Evolutionary conservation across 768 basidiomycete genomes (phyloP), one percentile per base, ranked within the genome.

Genomic region (Lactifluus echinatus): DNA sequence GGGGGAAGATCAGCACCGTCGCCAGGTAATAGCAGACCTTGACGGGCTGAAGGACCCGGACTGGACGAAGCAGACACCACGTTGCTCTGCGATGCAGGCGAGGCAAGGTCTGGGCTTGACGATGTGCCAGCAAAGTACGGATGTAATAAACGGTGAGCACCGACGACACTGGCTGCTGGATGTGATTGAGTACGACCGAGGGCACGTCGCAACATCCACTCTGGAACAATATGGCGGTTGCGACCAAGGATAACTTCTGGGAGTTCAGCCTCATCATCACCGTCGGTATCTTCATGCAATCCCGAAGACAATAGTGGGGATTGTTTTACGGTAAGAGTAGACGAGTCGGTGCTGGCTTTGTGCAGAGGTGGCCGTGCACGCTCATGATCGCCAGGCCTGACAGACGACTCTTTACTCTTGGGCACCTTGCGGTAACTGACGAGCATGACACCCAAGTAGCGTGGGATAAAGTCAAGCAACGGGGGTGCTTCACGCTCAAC

Each of bases 401-500:
- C 37, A 3, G 60, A 58, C 1, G 62, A 48, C 19, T 57, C 56
- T 26, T 66, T 53, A 47, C 64, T 61, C 43, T 57, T 63, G 15
- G 59, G 71, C 1, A 92, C 88, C 14, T 87, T 81, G 24, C 96
- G 84, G 68, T 98, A 98, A 51, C 87, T 95, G 65, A 99, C 95
- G 40, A 98, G 80, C 93, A 99, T 96, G 53, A 99, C 96, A 23
- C 96, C 96, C 15, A 99, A 78, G 71, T 99, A 99, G 43, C 94
- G 86, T n/a, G 96, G 96, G 58, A 97, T 96, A 66, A 92, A 99
- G 14, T 81, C 87, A 4, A 98, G 78, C 8, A 99, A 77, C 4
- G 91, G 93, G 0, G 96, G 95, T 0, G 91, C 90, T 66, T 93
- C 90, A 26, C 85, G 81, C 69, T 99, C 96, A 31, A 98, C 93